A percentile compares a stretch with the other conserved stretches of the same genome.
Evolutionary conservation across 2,329 filamentous ascomycete genomes (phyloP).

Genomic region (Ceratocystis albifundus): DNA sequence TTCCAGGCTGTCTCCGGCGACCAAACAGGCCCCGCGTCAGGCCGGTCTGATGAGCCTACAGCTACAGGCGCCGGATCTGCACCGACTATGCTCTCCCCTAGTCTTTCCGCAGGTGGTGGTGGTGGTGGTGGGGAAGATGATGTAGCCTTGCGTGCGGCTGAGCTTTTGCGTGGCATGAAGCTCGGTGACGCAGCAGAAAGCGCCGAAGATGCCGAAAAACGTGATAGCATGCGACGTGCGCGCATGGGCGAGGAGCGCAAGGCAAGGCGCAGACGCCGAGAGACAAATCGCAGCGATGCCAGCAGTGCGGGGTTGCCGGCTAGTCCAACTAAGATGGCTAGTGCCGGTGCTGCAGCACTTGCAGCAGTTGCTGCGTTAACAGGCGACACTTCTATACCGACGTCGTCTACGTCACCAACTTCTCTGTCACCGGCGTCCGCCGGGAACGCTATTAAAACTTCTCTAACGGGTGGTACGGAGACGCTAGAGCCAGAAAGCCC

Average conservation of each 20-base stretch:
- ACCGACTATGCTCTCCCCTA: slow-evolving; percentile 34
- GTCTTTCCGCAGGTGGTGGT: slow-evolving; percentile 34
- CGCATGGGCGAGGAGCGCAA: slow-evolving; percentile 70
- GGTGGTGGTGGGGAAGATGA: slow-evolving; percentile 49
- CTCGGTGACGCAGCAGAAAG: slow-evolving; percentile 49
- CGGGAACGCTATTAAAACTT: not conserved
- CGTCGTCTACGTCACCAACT: not conserved
- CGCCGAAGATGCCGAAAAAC: slow-evolving; percentile 38
- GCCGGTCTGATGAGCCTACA: slow-evolving; percentile 30
- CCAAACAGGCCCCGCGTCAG: slow-evolving; percentile 26
- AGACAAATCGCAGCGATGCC: slow-evolving; percentile 38
- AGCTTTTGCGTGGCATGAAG: slow-evolving; percentile 72
- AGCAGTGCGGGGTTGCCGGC: slow-evolving; percentile 18
- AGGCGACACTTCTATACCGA: not conserved
- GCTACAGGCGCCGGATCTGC: slow-evolving; percentile 26
- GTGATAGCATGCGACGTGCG: slow-evolving; percentile 54
- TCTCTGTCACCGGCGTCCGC: not conserved
- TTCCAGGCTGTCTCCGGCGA: not conserved
- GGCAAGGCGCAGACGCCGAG: slow-evolving; percentile 53
- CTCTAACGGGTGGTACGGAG: not conserved
- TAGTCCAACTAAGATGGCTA: slow-evolving; percentile 26
- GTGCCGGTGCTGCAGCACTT: slow-evolving; percentile 5
- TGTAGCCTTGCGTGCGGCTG: slow-evolving; percentile 72
- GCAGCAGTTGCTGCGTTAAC: slow-evolving; percentile 10
- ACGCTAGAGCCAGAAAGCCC: not conserved